These are phyloP conservation scores for Rhinocladiella mackenziei DNA, from an alignment of 2,329 filamentous ascomycete genomes.

Conservation along the genomic window DNA sequence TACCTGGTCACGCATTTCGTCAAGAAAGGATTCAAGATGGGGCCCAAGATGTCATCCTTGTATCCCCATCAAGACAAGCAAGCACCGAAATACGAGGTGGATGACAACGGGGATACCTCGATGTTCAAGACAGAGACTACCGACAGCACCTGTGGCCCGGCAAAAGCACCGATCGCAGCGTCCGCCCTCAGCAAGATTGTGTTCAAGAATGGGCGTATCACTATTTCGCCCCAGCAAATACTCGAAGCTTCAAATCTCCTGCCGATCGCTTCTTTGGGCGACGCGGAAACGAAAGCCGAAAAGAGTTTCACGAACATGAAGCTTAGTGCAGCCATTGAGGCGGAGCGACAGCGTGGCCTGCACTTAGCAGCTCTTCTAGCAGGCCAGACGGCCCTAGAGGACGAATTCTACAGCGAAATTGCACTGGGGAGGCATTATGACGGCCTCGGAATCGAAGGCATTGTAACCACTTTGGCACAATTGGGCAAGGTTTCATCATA, in stretches of 20 bases:
- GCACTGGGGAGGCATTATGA: slow-evolving; percentile 39
- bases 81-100: background rate
- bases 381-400: slow-evolving; percentile 33
- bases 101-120: background rate
- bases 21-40: slow-evolving; percentile 9
- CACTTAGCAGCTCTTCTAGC: slow-evolving; percentile 33
- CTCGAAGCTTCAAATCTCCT: slow-evolving; percentile 25
- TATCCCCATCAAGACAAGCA: slow-evolving; percentile 12
- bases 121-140: background rate
- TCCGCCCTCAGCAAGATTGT: slow-evolving; percentile 75
- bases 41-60: slow-evolving; percentile 10
- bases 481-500: slow-evolving; percentile 25
- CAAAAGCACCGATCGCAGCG: slow-evolving; percentile 58
- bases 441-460: slow-evolving; percentile 36
- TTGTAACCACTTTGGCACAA: slow-evolving; percentile 37
- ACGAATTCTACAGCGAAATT: slow-evolving; percentile 33
- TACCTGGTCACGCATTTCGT: slow-evolving; percentile 73
- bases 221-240: slow-evolving; percentile 63
- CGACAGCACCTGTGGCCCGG: background rate
- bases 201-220: slow-evolving; percentile 74
- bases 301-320: background rate
- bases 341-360: slow-evolving; percentile 35
- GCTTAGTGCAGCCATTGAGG: slow-evolving; percentile 8
- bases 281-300: background rate
- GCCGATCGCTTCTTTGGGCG: slow-evolving; percentile 1